phyloP scores from a whole-genome alignment of 257 asterid species.

The Nicotiana obtusifolia region DNA sequence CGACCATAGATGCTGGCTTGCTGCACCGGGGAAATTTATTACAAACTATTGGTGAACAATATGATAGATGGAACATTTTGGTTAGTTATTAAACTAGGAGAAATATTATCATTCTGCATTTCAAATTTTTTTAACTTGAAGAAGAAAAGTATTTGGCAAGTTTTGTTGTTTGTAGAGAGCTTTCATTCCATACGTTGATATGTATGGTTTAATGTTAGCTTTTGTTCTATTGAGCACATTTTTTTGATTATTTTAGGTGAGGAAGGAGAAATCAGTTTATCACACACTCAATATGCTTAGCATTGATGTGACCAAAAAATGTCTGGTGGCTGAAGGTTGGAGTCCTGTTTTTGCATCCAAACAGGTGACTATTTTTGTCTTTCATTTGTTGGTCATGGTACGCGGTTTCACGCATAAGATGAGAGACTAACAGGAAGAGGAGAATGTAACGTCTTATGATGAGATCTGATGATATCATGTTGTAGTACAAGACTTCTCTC shows the following conservation, averaged over 20 bases:
- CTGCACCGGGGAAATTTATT: conserved; percentile 80
- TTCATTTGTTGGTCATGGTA: conserved; percentile 3
- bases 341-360: conserved; percentile 91
- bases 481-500: not conserved
- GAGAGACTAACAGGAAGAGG: conserved; percentile 1
- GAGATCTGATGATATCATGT: not conserved
- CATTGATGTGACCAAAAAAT: conserved; percentile 91
- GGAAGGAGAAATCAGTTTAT: conserved; percentile 88
- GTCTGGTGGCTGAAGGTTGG: conserved; percentile 99
- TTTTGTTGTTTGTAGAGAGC: not conserved
- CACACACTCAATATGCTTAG: conserved; percentile 98
- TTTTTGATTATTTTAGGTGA: conserved; percentile 42
- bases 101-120: not conserved
- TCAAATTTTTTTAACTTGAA: not conserved
- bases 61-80: conserved; percentile 84
- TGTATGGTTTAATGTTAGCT: not conserved
- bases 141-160: not conserved
- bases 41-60: conserved; percentile 72
- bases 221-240: not conserved
- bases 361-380: conserved; percentile 43
- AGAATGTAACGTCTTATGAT: not conserved
- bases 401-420: not conserved
- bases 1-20: conserved; percentile 89
- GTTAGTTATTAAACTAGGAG: conserved; percentile 31
- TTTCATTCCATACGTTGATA: not conserved